These are phyloP conservation scores for Trichoderma asperelloides DNA, from an alignment of 495 filamentous ascomycete species.

Conservation along the genomic window DNA sequence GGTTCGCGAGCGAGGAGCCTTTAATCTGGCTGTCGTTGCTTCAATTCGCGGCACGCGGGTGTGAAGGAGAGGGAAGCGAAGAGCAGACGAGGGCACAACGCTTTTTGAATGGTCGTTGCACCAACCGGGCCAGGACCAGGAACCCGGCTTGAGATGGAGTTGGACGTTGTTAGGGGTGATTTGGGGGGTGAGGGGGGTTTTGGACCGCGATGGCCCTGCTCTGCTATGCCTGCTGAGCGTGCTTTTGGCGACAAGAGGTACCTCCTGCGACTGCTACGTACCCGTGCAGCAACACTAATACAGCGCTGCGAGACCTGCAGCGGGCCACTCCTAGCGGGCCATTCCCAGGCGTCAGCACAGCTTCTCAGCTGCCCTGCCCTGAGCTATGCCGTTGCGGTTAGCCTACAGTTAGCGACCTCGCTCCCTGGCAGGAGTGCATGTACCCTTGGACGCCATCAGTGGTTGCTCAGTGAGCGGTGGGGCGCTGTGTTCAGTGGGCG, in stretches of 20 bases:
- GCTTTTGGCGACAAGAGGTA: not conserved
- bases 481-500: slow-evolving; percentile 1
- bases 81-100: not conserved
- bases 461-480: slow-evolving; percentile 8
- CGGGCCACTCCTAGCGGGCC: not conserved
- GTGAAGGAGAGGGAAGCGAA: slow-evolving; percentile 1
- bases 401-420: not conserved
- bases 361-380: slow-evolving; percentile 4
- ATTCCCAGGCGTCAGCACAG: not conserved
- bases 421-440: not conserved
- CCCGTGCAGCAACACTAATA: not conserved
- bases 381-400: not conserved
- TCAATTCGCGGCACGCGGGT: not conserved
- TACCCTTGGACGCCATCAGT: not conserved
- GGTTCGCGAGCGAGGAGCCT: slow-evolving; percentile 1
- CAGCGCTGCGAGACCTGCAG: not conserved
- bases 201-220: not conserved
- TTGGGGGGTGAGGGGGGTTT: slow-evolving; percentile 2
- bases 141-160: slow-evolving; percentile 6
- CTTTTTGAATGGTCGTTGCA: slow-evolving; percentile 10
- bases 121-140: slow-evolving; percentile 1
- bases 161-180: slow-evolving; percentile 8
- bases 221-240: not conserved
- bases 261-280: not conserved
- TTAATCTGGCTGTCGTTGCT: not conserved